Percentiles rank a stretch among this genome's conserved stretches.
phyloP scores from a whole-genome alignment of 208 protist species.

The Lotmaria passim region DNA sequence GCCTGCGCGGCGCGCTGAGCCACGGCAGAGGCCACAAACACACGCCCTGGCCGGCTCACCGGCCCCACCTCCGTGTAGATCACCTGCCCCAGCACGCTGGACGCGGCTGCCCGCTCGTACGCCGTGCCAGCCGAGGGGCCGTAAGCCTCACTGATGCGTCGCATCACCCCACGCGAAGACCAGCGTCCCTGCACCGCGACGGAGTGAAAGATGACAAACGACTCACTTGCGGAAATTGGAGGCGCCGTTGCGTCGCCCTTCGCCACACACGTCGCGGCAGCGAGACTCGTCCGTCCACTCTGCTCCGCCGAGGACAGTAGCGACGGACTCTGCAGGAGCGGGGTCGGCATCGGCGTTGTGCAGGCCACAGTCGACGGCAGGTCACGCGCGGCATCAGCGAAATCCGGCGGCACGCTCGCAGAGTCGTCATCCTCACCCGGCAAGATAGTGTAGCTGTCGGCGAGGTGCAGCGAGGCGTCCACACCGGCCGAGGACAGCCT shows the following conservation, averaged over 20 bases:
- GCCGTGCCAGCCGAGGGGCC: conserved; percentile 35
- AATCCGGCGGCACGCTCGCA: not conserved
- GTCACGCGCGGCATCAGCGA: not conserved
- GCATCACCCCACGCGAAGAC: conserved; percentile 54
- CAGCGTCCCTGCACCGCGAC: conserved; percentile 41
- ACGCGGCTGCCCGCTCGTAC: conserved; percentile 35
- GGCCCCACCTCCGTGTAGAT: conserved; percentile 38
- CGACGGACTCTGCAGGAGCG: not conserved
- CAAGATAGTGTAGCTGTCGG: conserved; percentile 31
- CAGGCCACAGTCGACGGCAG: not conserved
- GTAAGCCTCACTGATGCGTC: conserved; percentile 36
- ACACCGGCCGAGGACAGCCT: conserved; percentile 24
- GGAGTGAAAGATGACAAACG: conserved; percentile 45
- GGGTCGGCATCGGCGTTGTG: not conserved
- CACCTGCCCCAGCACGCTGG: conserved; percentile 40
- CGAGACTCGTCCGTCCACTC: not conserved
- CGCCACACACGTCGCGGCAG: conserved; percentile 14
- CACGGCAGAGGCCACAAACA: conserved; percentile 54
- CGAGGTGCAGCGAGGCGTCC: conserved; percentile 21
- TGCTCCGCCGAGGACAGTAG: not conserved
- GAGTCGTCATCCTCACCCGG: conserved; percentile 26
- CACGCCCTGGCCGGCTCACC: conserved; percentile 20
- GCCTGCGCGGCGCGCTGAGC: conserved; percentile 31
- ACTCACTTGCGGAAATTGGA: conserved; percentile 21
- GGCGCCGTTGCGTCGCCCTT: conserved; percentile 32